Conservation (phyloP, 805 yeast species). For the Pichia sporocuriosa region DNA sequence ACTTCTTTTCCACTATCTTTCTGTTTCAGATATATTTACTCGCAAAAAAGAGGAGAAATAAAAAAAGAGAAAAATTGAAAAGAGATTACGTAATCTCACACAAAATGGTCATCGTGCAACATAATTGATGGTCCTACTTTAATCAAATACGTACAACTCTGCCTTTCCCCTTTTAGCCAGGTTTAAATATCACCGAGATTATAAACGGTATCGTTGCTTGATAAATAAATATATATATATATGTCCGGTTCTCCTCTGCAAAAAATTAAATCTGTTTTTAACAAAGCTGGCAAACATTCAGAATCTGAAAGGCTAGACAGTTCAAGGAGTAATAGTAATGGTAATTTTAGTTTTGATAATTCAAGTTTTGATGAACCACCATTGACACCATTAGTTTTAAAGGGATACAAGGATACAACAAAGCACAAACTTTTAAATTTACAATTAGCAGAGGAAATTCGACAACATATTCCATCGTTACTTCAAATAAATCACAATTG, state of each 20-base stretch:
- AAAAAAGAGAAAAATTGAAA: too few species aligned
- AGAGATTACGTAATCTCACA: too few species aligned
- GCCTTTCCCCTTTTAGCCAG: too few species aligned
- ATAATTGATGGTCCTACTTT: too few species aligned
- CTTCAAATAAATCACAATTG: slow-evolving; percentile 72
- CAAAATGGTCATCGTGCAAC: too few species aligned
- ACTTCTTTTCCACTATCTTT: too few species aligned
- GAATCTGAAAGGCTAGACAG: neutral
- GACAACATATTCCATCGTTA: slow-evolving; percentile 69
- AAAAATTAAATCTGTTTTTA: slow-evolving; percentile 5
- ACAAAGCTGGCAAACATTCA: neutral
- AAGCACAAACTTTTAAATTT: slow-evolving; percentile 45
- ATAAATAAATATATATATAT: too few species aligned
- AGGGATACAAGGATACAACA: slow-evolving; percentile 57
- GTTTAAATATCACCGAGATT: too few species aligned
- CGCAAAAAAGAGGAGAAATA: too few species aligned
- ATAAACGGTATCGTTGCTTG: too few species aligned
- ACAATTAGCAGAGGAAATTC: slow-evolving; percentile 67
- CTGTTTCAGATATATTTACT: too few species aligned
- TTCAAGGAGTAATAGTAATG: neutral
- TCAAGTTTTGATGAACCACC: slow-evolving; percentile 30
- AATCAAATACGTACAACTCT: too few species aligned
- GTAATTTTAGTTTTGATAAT: neutral
- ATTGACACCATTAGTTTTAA: slow-evolving; percentile 47
- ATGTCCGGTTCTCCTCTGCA: slow-evolving; percentile 8